A percentile compares a stretch with the other conserved stretches of the same genome.
Conservation (phyloP, 805 yeast species). For the Zygoascus tannicola region DNA sequence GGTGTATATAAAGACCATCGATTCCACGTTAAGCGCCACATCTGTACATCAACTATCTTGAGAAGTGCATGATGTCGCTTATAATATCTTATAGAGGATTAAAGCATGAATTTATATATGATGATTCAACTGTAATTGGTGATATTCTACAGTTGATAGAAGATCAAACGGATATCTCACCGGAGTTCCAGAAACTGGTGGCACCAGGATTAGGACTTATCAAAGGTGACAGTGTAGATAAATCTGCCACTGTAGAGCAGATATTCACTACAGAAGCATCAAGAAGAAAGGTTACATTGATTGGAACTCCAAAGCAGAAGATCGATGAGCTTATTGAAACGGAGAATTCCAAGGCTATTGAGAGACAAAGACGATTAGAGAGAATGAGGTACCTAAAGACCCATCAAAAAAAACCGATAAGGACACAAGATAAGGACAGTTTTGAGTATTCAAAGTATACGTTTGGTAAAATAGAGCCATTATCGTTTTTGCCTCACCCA, state of each 20-base stretch:
- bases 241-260: constrained; percentile 12
- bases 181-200: constrained; percentile 25
- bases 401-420: constrained; percentile 12
- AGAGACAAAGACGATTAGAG: constrained; percentile 11
- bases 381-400: constrained; percentile 10
- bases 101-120: constrained; percentile 9
- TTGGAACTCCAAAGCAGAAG: constrained; percentile 24
- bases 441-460: constrained; percentile 21
- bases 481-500: constrained; percentile 25
- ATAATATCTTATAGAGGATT: constrained; percentile 17
- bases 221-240: constrained; percentile 10
- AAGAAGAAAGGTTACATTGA: constrained; percentile 21
- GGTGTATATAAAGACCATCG: too few relatives aligned
- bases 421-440: constrained; percentile 2
- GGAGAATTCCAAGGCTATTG: constrained; percentile 17
- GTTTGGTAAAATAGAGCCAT: constrained; percentile 24
- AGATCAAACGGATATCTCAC: constrained; percentile 22
- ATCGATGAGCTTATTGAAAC: constrained; percentile 19
- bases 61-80: constrained; percentile 13
- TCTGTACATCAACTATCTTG: too few relatives aligned
- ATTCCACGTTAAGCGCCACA: too few relatives aligned
- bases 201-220: constrained; percentile 23
- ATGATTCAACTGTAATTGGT: constrained; percentile 11
- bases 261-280: constrained; percentile 11
- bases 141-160: constrained; percentile 21